Conservation (phyloP, 2,329 filamentous ascomycete species). For the Alternaria consortialis region DNA sequence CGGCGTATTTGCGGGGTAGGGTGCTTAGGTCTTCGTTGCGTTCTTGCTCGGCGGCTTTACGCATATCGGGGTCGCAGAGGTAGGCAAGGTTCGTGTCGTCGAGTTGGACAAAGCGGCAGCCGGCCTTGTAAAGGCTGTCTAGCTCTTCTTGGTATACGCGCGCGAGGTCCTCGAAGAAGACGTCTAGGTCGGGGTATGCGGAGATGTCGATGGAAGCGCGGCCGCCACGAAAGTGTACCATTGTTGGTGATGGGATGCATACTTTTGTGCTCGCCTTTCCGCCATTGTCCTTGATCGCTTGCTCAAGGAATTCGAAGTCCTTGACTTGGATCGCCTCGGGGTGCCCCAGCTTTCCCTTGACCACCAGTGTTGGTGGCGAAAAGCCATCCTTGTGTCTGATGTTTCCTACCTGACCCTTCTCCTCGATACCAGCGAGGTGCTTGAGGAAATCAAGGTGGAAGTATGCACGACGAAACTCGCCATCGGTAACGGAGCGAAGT, state of each 20-base stretch:
- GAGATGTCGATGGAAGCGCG: conserved; percentile 62
- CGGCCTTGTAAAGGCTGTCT: conserved; percentile 62
- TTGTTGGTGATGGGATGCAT: conserved; percentile 67
- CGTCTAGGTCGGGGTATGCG: conserved; percentile 64
- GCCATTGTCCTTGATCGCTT: conserved; percentile 54
- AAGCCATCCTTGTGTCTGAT: conserved; percentile 55
- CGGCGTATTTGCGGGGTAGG: conserved; percentile 62
- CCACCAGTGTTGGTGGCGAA: conserved; percentile 63
- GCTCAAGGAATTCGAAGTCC: conserved; percentile 64
- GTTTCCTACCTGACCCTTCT: conserved; percentile 59
- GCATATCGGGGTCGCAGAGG: conserved; percentile 66
- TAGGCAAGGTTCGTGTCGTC: conserved; percentile 69
- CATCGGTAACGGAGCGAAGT: conserved; percentile 63
- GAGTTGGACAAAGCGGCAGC: conserved; percentile 66
- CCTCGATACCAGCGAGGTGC: conserved; percentile 63
- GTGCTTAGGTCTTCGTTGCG: conserved; percentile 61
- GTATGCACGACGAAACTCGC: conserved; percentile 66
- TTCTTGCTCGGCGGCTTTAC: conserved; percentile 59
- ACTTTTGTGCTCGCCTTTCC: conserved; percentile 61
- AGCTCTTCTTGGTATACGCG: conserved; percentile 65
- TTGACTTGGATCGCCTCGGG: conserved; percentile 64
- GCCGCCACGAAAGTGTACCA: conserved; percentile 67
- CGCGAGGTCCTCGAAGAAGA: conserved; percentile 65
- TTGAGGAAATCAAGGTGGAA: conserved; percentile 68
- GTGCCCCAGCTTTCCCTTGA: conserved; percentile 64